Evolutionary conservation across 1,284 basidiomycete species (phyloP).

Genomic region (Rhodofomes roseus): DNA sequence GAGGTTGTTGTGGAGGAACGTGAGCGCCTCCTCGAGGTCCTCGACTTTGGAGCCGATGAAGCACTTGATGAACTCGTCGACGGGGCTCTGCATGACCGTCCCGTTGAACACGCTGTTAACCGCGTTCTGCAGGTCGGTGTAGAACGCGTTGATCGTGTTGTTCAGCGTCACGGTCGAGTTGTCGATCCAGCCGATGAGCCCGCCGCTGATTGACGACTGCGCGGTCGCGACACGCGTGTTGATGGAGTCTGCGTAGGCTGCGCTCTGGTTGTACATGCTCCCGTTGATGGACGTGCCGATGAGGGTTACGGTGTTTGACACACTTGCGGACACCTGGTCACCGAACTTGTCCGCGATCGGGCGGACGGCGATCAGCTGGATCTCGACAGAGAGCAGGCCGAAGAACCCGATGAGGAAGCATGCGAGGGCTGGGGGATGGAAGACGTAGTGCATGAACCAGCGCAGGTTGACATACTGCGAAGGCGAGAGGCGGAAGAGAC

Average conservation of each 20-base stretch:
- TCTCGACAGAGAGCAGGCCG: slow-evolving; percentile 83
- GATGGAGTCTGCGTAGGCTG: slow-evolving; percentile 70
- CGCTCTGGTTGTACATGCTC: slow-evolving; percentile 77
- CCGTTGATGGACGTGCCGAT: slow-evolving; percentile 79
- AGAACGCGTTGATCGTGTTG: slow-evolving; percentile 70
- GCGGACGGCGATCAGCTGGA: slow-evolving; percentile 77
- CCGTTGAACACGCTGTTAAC: slow-evolving; percentile 76
- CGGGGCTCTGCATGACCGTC: slow-evolving; percentile 76
- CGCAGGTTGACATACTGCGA: slow-evolving; percentile 60
- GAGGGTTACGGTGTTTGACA: slow-evolving; percentile 62
- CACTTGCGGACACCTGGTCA: slow-evolving; percentile 53
- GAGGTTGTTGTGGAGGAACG: slow-evolving; percentile 89
- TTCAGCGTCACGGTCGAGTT: slow-evolving; percentile 89
- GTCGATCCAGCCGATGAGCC: slow-evolving; percentile 93
- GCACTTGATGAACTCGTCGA: slow-evolving; percentile 87
- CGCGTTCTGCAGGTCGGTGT: slow-evolving; percentile 66
- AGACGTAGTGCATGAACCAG: slow-evolving; percentile 87
- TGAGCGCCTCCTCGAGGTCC: slow-evolving; percentile 83
- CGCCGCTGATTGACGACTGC: slow-evolving; percentile 78
- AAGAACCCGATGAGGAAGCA: slow-evolving; percentile 89
- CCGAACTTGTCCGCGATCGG: slow-evolving; percentile 67
- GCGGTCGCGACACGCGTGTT: slow-evolving; percentile 69
- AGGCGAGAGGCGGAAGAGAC: slow-evolving; percentile 49
- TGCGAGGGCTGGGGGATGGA: slow-evolving; percentile 85
- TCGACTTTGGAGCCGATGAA: slow-evolving; percentile 87